phyloP scores from a whole-genome alignment of 1,284 basidiomycete species.

The Meira miltonrushii region DNA sequence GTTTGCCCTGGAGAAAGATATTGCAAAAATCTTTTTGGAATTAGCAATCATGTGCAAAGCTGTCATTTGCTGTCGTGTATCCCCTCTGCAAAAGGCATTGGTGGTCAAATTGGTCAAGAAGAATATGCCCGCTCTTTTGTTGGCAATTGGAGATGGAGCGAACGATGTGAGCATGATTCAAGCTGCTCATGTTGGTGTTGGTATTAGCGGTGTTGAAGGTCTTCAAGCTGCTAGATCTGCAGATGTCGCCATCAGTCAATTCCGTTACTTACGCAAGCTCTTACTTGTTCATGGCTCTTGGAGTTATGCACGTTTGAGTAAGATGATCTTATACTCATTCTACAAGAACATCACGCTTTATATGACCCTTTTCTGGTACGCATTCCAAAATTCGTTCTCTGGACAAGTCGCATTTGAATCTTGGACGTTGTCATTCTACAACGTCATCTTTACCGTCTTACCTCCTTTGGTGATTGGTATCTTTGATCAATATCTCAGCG shows the following conservation, averaged over 20 bases:
- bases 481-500: constrained; percentile 96
- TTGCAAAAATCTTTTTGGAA: constrained; percentile 83
- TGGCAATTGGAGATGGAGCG: constrained; percentile 75
- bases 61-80: constrained; percentile 96
- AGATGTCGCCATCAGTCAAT: constrained; percentile 96
- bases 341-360: constrained; percentile 84
- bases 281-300: constrained; percentile 95
- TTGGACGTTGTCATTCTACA: constrained; percentile 76
- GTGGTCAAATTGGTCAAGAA: constrained; percentile 99
- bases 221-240: constrained; percentile 94
- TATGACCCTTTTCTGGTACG: constrained; percentile 98
- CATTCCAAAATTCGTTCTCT: constrained; percentile 78
- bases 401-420: constrained; percentile 97
- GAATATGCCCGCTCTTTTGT: constrained; percentile 80
- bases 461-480: constrained; percentile 96
- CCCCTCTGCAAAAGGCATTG: constrained; percentile 92
- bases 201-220: constrained; percentile 97
- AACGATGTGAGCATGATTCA: constrained; percentile 64
- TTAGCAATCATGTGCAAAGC: constrained; percentile 98
- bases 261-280: constrained; percentile 91
- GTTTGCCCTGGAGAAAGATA: constrained; percentile 86
- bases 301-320: constrained; percentile 92
- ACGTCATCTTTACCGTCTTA: constrained; percentile 61
- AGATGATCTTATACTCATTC: constrained; percentile 69
- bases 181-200: constrained; percentile 77